Conservation (phyloP, 228 moss, liverwort and hornwort genomes). For the Sphagnum magellanicum region DNA sequence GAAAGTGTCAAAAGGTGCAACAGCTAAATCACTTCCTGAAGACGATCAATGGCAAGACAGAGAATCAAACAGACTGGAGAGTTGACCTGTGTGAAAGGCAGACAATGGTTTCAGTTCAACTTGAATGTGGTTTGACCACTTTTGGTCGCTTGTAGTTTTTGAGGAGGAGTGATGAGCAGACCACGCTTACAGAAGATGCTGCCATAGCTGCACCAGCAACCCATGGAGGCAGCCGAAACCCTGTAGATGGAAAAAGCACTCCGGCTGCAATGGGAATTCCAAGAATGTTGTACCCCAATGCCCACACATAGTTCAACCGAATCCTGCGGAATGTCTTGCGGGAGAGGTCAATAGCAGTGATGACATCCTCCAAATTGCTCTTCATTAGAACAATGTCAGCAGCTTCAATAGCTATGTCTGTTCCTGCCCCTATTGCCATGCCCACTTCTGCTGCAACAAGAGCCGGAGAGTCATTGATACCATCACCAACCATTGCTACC, state of each 20-base stretch:
- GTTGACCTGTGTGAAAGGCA: no score
- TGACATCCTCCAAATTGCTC: constrained; percentile 91
- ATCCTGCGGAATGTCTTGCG: constrained; percentile 75
- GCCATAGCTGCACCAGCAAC: constrained; percentile 97
- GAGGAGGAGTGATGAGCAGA: constrained; percentile 87
- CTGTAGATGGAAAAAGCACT: constrained; percentile 62
- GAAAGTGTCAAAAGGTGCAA: no score
- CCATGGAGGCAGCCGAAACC: constrained; percentile 88
- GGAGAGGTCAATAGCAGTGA: constrained; percentile 82
- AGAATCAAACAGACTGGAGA: no score
- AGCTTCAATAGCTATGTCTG: constrained; percentile 94
- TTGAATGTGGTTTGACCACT: no score
- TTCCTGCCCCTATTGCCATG: constrained; percentile 97
- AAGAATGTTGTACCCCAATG: constrained; percentile 79
- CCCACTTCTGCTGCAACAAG: constrained; percentile 97
- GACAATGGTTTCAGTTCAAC: no score
- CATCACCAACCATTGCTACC: constrained; percentile 98
- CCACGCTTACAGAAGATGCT: constrained; percentile 87
- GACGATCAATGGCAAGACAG: no score
- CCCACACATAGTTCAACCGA: constrained; percentile 86
- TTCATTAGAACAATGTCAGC: constrained; percentile 96
- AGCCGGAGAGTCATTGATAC: constrained; percentile 96
- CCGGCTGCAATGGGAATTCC: constrained; percentile 93
- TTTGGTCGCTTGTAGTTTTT: constrained; percentile 74
- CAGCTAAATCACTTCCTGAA: no score